phyloP scores from a whole-genome alignment of 2,329 filamentous ascomycete species.

The Lecanicillium sp. region DNA sequence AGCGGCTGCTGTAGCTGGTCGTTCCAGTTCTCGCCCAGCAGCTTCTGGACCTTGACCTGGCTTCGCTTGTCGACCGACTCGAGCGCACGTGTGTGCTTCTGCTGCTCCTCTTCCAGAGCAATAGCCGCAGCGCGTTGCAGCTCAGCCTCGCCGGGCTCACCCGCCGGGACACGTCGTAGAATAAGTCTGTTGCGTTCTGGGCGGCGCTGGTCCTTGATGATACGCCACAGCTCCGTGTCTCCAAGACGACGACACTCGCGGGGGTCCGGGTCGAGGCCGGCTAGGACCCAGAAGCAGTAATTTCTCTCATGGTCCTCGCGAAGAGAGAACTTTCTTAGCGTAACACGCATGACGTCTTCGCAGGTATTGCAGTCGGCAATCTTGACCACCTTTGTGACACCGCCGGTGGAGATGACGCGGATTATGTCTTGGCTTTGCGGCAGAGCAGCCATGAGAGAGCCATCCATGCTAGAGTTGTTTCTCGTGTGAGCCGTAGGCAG shows the following conservation, averaged over 20 bases:
- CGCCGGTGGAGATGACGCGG: conserved; percentile 85
- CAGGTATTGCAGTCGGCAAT: conserved; percentile 86
- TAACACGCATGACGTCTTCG: conserved; percentile 87
- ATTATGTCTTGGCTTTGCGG: conserved; percentile 85
- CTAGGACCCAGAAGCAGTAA: conserved; percentile 93
- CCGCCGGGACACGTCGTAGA: conserved; percentile 83
- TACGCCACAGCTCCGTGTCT: conserved; percentile 82
- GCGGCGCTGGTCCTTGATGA: conserved; percentile 79
- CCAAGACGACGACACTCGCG: conserved; percentile 73
- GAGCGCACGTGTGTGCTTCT: conserved; percentile 60
- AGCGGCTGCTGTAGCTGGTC: conserved; percentile 76
- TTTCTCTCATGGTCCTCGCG: conserved; percentile 89
- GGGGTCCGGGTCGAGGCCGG: conserved; percentile 77
- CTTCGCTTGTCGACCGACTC: conserved; percentile 66
- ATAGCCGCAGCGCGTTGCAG: conserved; percentile 83
- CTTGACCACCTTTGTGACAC: conserved; percentile 88
- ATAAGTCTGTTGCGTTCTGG: conserved; percentile 89
- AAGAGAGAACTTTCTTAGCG: conserved; percentile 78
- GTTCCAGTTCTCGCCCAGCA: conserved; percentile 82
- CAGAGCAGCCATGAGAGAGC: conserved; percentile 76
- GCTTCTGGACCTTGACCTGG: conserved; percentile 80
- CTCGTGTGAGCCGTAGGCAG: conserved; percentile 61
- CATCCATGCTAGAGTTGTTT: conserved; percentile 79
- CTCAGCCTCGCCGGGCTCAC: conserved; percentile 82
- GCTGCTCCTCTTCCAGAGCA: conserved; percentile 77